Base-by-base conservation (phyloP, 1,284 basidiomycete genomes). In the Moniliella sp. region DNA sequence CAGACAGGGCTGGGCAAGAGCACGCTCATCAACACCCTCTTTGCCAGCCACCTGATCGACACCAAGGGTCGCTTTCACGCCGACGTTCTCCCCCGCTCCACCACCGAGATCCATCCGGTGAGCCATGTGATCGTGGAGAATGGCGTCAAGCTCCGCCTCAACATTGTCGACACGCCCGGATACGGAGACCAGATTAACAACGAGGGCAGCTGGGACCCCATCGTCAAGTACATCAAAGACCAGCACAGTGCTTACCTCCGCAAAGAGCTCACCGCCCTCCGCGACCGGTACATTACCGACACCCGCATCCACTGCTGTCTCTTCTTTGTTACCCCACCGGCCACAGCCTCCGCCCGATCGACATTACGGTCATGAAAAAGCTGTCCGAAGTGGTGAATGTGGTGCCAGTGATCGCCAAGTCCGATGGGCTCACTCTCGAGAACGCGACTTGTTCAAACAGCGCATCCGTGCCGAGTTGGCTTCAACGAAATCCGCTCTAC, bases 141-240 rank as follows among this genome's bases (percentile, higher is more conserved):
- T 49, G 83, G 83, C 34, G 88, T 97, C 39, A 77, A 76, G 61
- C 73, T 97, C 40, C 74, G 81, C 35, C 68, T 97, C 51, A 97
- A 97, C 71, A 93, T 97, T 46, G 83, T 97, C 49, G 91, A 97
- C 64, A 97, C 91, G 4, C 88, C 88, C 34, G 88, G 91, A 23
- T 97, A 91, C 57, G 91, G 86, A 34, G 91, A 97, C 69, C 80
- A 86, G 57, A 75, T 97, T 61, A 93, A 97, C 73, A 97, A 97
- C 63, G 91, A 97, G 63, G 27, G 8, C 38, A 82, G 80, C 71
- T 97, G 88, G 88, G 88, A 97, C 59, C 80, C 88, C 17, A 93
- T 94, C 52, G 72, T 94, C 63, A 91, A 91, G 66, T 91, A 94
- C 65, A 94, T 93, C 66, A 80, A 84, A 67, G 91, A 97, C 69